Conservation (phyloP, 176 grass and related monocot genomes). For the Triticum timopheevii region DNA sequence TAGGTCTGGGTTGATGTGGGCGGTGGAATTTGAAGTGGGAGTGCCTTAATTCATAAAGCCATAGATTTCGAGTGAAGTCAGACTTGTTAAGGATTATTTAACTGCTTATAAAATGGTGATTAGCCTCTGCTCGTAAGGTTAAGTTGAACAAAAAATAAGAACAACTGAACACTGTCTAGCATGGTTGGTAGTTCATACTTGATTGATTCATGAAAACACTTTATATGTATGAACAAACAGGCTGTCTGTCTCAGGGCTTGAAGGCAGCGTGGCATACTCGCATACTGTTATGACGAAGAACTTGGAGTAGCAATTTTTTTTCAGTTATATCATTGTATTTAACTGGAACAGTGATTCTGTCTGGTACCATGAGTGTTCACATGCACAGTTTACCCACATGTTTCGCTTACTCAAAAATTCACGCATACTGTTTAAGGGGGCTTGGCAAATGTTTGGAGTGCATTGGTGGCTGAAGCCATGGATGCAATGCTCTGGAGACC, state of each 20-base stretch:
- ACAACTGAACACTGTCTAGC: constrained; percentile 7
- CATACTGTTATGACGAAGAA: background rate
- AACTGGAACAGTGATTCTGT: background rate
- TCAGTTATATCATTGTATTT: background rate
- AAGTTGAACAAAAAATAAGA: background rate
- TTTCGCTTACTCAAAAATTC: background rate
- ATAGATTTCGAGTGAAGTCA: background rate
- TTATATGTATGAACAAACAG: background rate
- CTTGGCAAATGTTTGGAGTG: background rate
- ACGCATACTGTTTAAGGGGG: background rate
- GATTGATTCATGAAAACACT: background rate
- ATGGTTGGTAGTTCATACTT: constrained; percentile 12
- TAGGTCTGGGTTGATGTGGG: background rate
- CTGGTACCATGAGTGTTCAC: background rate
- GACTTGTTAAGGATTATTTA: background rate
- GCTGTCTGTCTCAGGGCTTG: background rate
- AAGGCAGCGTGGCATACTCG: background rate
- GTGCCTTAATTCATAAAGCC: constrained; percentile 2
- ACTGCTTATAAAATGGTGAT: background rate
- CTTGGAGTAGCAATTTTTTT: background rate
- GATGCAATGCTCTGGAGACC: background rate
- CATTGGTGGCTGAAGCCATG: background rate
- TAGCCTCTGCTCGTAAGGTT: background rate
- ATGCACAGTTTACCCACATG: background rate
- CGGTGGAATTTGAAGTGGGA: background rate